A percentile compares a stretch with the other conserved stretches of the same genome.
phyloP scores from a whole-genome alignment of 2,329 filamentous ascomycete genomes.

The Aspergillus sp. region DNA sequence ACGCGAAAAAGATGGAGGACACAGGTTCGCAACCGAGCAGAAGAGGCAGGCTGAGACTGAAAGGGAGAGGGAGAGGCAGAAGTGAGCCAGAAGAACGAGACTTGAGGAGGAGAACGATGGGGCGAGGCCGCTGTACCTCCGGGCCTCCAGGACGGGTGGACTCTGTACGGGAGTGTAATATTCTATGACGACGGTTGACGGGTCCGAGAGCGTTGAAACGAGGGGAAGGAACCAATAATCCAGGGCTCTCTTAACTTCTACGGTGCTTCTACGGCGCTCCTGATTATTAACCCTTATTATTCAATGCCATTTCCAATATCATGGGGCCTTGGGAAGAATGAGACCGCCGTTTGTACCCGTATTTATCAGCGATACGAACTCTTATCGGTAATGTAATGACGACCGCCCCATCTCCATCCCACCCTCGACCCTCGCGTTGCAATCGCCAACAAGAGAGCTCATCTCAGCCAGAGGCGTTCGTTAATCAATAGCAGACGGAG shows the following conservation, averaged over 20 bases:
- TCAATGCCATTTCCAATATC: neutral
- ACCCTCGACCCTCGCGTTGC: neutral
- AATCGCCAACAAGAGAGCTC: neutral
- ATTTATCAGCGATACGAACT: neutral
- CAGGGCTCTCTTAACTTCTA: neutral
- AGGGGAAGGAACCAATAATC: slow-evolving; percentile 3
- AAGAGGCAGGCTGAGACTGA: slow-evolving; percentile 11
- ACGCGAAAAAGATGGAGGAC: slow-evolving; percentile 18
- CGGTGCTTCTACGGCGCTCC: neutral
- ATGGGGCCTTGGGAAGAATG: neutral
- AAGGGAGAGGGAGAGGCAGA: neutral
- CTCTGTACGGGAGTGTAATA: slow-evolving; percentile 6
- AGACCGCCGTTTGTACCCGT: neutral
- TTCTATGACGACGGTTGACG: slow-evolving; percentile 17
- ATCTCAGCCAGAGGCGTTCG: neutral
- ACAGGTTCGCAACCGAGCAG: slow-evolving; percentile 17
- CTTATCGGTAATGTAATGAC: slow-evolving; percentile 8
- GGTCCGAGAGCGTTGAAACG: slow-evolving; percentile 17
- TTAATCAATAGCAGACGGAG: neutral
- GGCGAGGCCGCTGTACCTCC: slow-evolving; percentile 10
- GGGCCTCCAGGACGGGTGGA: neutral
- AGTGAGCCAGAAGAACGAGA: neutral
- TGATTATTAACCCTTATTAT: neutral
- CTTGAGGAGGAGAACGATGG: slow-evolving; percentile 1
- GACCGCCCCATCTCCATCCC: neutral